phyloP scores from a whole-genome alignment of 2,329 filamentous ascomycete species.

The Ramularia collo-cygni region DNA sequence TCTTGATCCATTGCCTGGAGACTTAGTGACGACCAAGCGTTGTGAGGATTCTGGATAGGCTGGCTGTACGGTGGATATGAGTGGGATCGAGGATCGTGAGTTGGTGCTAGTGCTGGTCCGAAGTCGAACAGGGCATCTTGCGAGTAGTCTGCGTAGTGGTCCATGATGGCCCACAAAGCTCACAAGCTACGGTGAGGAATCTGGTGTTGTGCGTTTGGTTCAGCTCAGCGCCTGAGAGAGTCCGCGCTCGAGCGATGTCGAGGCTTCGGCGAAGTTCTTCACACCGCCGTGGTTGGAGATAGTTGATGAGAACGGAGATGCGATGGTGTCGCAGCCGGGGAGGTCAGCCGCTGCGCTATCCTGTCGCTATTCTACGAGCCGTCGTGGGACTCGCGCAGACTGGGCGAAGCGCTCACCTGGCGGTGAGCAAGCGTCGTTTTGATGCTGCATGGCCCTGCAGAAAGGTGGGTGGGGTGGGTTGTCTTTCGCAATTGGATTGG shows the following conservation, averaged over 20 bases:
- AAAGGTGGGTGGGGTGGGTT: background rate
- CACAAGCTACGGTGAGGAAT: constrained; percentile 8
- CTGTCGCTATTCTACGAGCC: background rate
- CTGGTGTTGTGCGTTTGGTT: background rate
- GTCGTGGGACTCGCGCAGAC: background rate
- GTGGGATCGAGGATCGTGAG: constrained; percentile 22
- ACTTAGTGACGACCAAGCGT: constrained; percentile 12
- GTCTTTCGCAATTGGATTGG: no score
- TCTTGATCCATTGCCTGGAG: constrained; percentile 22
- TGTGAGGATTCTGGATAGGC: constrained; percentile 16
- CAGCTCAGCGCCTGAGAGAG: background rate
- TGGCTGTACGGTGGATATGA: constrained; percentile 23
- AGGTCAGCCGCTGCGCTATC: constrained; percentile 1
- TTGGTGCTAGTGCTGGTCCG: constrained; percentile 31
- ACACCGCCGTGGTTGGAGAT: constrained; percentile 1
- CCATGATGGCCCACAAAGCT: constrained; percentile 37
- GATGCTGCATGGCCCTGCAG: background rate
- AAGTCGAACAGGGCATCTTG: constrained; percentile 37
- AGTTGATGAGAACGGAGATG: background rate
- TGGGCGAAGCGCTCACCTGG: background rate
- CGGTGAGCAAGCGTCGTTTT: constrained; percentile 1
- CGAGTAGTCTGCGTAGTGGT: constrained; percentile 35
- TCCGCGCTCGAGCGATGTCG: constrained; percentile 1
- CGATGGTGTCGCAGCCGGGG: constrained; percentile 1
- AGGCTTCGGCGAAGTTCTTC: background rate